phyloP scores from a whole-genome alignment of 2,329 filamentous ascomycete species.

The Shiraia sp. region DNA sequence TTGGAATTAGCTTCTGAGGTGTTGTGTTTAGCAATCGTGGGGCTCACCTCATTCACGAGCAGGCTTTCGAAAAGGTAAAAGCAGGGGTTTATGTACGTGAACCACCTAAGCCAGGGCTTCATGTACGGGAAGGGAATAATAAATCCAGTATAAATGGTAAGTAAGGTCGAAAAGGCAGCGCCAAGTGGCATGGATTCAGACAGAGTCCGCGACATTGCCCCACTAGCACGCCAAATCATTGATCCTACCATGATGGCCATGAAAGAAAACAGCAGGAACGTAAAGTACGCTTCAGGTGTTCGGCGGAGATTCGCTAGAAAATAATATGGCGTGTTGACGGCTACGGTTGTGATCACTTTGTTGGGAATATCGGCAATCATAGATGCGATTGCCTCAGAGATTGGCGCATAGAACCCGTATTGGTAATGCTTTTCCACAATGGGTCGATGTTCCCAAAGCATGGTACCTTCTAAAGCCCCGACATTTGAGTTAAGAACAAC shows the following conservation, averaged over 20 bases:
- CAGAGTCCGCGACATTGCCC: constrained; percentile 67
- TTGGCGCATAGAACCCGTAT: constrained; percentile 86
- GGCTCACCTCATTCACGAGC: constrained; percentile 80
- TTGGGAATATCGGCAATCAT: constrained; percentile 52
- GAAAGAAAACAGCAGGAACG: constrained; percentile 46
- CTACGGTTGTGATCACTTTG: constrained; percentile 46
- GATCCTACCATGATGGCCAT: constrained; percentile 39
- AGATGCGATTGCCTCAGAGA: constrained; percentile 68
- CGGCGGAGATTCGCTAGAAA: constrained; percentile 51
- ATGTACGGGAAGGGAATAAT: constrained; percentile 59
- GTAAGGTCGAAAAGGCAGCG: neutral
- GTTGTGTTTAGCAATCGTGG: no score
- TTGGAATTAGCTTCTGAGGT: no score
- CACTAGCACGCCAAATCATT: constrained; percentile 42
- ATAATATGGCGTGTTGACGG: constrained; percentile 48
- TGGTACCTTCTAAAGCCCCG: constrained; percentile 73
- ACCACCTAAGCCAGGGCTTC: constrained; percentile 77
- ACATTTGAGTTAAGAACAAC: constrained; percentile 79
- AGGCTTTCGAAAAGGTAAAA: constrained; percentile 76
- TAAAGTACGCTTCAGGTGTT: constrained; percentile 46
- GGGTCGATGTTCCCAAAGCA: constrained; percentile 81
- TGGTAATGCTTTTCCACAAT: constrained; percentile 85
- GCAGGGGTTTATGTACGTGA: constrained; percentile 76
- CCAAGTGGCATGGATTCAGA: constrained; percentile 44
- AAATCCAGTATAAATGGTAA: constrained; percentile 59